phyloP scores from a whole-genome alignment of 2,329 filamentous ascomycete species.

The Aspergillus bombycis region DNA sequence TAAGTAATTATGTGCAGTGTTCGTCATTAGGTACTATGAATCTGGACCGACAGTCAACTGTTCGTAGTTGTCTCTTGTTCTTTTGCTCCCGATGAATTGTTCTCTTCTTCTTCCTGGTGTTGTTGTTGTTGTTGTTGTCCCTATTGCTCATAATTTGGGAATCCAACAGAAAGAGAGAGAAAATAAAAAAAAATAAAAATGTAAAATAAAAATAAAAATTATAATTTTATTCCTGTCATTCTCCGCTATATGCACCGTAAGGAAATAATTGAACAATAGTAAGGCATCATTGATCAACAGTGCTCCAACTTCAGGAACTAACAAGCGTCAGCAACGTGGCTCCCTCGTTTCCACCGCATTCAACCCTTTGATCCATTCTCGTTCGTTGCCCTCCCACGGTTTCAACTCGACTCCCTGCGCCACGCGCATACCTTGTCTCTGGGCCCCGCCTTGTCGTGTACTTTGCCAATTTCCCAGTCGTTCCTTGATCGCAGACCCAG shows the following conservation, averaged over 20 bases:
- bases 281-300: constrained; percentile 10
- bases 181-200: not conserved
- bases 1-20: not conserved
- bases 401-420: constrained; percentile 12
- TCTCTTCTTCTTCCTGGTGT: not conserved
- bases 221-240: not conserved
- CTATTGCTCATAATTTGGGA: no score
- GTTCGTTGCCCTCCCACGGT: constrained; percentile 19
- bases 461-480: not conserved
- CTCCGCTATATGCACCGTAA: not conserved
- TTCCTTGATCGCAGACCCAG: constrained; percentile 10
- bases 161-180: not conserved
- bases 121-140: no score
- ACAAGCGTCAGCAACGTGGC: constrained; percentile 15
- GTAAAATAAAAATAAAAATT: not conserved
- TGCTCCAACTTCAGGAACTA: not conserved
- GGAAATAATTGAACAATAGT: not conserved
- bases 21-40: not conserved
- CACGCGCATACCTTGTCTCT: constrained; percentile 9
- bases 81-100: not conserved
- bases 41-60: not conserved
- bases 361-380: constrained; percentile 14
- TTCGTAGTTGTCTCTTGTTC: not conserved
- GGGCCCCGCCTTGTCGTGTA: not conserved
- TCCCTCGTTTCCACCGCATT: constrained; percentile 11